Percentiles rank a stretch among this genome's conserved stretches.
Evolutionary conservation across 306 rosid species (phyloP).

Genomic region (Ormosia semicastrata): DNA sequence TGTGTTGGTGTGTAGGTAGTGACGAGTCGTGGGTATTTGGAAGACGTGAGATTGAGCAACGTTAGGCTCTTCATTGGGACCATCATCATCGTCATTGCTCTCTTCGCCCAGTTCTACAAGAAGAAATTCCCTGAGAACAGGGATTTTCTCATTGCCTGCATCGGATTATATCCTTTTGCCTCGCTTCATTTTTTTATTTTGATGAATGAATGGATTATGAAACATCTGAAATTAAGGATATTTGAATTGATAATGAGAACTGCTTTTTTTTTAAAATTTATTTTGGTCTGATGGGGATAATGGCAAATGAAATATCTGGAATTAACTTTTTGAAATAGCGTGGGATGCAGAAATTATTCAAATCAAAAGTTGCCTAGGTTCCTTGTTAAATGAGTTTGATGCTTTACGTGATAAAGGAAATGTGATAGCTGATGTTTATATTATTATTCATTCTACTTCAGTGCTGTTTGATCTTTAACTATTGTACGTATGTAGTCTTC

Average conservation of each 20-base stretch:
- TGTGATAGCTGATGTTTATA: not conserved
- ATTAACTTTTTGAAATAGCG: not conserved
- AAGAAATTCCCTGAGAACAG: slow-evolving; percentile 91
- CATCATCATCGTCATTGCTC: slow-evolving; percentile 71
- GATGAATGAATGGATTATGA: not conserved
- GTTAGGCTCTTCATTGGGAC: slow-evolving; percentile 63
- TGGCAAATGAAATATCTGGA: not conserved
- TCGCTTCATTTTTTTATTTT: not conserved
- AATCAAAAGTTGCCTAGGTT: not conserved
- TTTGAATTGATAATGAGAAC: not conserved
- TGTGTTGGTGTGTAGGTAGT: slow-evolving; percentile 48
- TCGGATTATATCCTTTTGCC: slow-evolving; percentile 74
- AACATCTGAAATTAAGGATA: not conserved
- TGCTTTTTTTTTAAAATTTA: not conserved
- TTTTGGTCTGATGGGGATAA: not conserved
- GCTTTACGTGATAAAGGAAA: not conserved
- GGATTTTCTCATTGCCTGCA: slow-evolving; percentile 79
- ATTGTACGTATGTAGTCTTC: slow-evolving; percentile 76
- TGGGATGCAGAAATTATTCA: not conserved
- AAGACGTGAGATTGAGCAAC: slow-evolving; percentile 91
- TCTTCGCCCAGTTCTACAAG: slow-evolving; percentile 90
- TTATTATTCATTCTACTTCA: not conserved
- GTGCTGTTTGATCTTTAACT: slow-evolving; percentile 58
- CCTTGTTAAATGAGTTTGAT: not conserved
- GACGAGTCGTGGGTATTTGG: slow-evolving; percentile 69